Percentiles rank a stretch among this genome's conserved stretches.
Conservation (phyloP, 805 yeast species). For the Metschnikowia santaceciliae region DNA sequence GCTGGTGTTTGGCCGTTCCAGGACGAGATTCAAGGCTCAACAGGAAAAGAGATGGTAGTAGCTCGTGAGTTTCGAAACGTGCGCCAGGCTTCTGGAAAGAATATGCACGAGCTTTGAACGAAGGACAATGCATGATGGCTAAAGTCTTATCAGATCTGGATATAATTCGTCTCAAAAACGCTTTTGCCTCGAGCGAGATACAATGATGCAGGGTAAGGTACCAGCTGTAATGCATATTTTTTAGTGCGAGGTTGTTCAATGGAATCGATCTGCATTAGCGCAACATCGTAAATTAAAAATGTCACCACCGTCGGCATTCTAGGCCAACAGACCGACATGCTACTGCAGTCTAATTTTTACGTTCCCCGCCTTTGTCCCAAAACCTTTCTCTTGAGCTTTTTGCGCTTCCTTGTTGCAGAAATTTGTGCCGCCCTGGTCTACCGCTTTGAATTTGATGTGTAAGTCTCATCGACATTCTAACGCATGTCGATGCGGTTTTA, state of each 20-base stretch:
- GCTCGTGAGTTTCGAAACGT: background rate
- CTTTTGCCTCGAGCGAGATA: background rate
- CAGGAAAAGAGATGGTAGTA: background rate
- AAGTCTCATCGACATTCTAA: background rate
- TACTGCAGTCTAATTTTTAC: background rate
- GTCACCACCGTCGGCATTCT: constrained; percentile 1
- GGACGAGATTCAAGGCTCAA: background rate
- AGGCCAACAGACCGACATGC: background rate
- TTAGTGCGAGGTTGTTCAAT: constrained; percentile 1
- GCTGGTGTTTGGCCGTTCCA: background rate
- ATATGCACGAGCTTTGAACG: background rate
- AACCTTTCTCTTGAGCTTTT: background rate
- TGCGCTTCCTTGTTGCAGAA: background rate
- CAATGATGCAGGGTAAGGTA: constrained; percentile 2
- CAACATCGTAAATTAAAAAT: background rate
- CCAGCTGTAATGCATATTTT: constrained; percentile 3
- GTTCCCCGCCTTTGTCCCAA: background rate
- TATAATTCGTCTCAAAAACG: constrained; percentile 4
- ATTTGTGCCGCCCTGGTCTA: background rate
- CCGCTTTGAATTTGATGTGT: too few relatives aligned
- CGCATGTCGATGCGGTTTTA: background rate
- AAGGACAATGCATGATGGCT: background rate
- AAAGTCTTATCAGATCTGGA: constrained; percentile 6
- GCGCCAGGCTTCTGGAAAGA: background rate
- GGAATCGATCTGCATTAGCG: constrained; percentile 4